These are phyloP conservation scores for Hanseniaspora taiwanica DNA, from an alignment of 805 yeast species.

Conservation along the genomic window DNA sequence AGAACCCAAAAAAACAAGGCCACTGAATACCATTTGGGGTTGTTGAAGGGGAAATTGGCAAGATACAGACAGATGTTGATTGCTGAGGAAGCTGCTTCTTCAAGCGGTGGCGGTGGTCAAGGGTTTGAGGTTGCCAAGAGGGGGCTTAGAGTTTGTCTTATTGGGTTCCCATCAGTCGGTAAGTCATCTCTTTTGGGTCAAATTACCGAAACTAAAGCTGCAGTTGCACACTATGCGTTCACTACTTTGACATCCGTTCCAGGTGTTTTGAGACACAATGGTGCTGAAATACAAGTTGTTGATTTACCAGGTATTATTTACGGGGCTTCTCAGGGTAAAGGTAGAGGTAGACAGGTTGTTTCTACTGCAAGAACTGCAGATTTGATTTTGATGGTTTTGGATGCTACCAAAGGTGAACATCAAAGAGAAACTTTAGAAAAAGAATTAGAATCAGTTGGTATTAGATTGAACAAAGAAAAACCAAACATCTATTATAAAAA, in stretches of 20 bases:
- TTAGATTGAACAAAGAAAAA: slow-evolving; percentile 64
- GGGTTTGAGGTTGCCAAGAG: slow-evolving; percentile 92
- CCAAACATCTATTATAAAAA: slow-evolving; percentile 69
- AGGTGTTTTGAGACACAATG: slow-evolving; percentile 77
- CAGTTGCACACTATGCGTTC: slow-evolving; percentile 89
- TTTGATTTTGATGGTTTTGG: slow-evolving; percentile 81
- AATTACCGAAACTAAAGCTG: slow-evolving; percentile 87
- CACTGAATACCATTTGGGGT: slow-evolving; percentile 92
- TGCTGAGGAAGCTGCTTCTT: slow-evolving; percentile 68
- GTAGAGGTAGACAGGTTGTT: slow-evolving; percentile 93
- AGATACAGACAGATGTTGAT: slow-evolving; percentile 80
- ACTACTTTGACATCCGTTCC: slow-evolving; percentile 95
- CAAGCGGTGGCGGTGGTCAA: slow-evolving; percentile 49
- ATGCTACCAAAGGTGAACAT: slow-evolving; percentile 87
- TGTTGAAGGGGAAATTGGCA: slow-evolving; percentile 88
- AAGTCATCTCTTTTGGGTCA: slow-evolving; percentile 81
- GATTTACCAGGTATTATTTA: slow-evolving; percentile 95
- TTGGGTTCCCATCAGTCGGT: slow-evolving; percentile 97
- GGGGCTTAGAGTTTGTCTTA: slow-evolving; percentile 88
- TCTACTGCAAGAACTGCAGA: slow-evolving; percentile 95
- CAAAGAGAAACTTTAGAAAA: slow-evolving; percentile 78
- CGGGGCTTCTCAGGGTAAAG: slow-evolving; percentile 95
- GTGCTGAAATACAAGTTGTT: slow-evolving; percentile 94
- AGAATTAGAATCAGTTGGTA: slow-evolving; percentile 90
- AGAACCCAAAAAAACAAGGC: slow-evolving; percentile 96